Conservation (phyloP, 345 rosid species). For the Ceriops decandra region DNA sequence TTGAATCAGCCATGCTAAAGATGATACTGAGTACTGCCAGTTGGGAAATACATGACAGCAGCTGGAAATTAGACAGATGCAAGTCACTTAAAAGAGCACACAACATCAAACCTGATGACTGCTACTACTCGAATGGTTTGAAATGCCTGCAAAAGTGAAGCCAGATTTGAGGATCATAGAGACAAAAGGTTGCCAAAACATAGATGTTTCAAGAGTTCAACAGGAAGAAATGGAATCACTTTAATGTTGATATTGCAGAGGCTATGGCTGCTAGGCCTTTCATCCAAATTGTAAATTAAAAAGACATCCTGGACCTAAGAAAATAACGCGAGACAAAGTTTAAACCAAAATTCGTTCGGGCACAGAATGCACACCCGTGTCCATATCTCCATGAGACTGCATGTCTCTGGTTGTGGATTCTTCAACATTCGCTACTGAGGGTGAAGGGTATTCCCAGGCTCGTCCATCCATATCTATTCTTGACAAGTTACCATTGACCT, state of each 20-base stretch:
- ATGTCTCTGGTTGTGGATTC: slow-evolving; percentile 32
- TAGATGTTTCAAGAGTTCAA: background rate
- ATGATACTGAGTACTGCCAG: background rate
- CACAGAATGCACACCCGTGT: slow-evolving; percentile 19
- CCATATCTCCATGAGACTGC: slow-evolving; percentile 29
- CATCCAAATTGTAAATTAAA: background rate
- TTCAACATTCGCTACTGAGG: slow-evolving; percentile 26
- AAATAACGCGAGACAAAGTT: background rate
- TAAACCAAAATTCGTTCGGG: slow-evolving; percentile 52
- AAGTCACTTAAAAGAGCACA: background rate
- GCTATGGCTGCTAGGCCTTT: background rate
- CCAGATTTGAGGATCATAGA: slow-evolving; percentile 11
- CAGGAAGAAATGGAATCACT: background rate
- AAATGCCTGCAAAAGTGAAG: slow-evolving; percentile 38
- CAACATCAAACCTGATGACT: slow-evolving; percentile 43
- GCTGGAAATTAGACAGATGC: background rate
- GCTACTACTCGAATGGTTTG: slow-evolving; percentile 34
- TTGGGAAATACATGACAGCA: background rate
- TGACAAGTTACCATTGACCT: slow-evolving; percentile 44
- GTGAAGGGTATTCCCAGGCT: slow-evolving; percentile 43
- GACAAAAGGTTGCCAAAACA: background rate
- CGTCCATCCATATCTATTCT: slow-evolving; percentile 42
- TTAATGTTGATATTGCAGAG: background rate
- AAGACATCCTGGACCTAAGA: background rate
- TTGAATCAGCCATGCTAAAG: background rate